Base-by-base conservation (phyloP, 202 grass and related monocot species). In the Brachypodium distachyon region DNA sequence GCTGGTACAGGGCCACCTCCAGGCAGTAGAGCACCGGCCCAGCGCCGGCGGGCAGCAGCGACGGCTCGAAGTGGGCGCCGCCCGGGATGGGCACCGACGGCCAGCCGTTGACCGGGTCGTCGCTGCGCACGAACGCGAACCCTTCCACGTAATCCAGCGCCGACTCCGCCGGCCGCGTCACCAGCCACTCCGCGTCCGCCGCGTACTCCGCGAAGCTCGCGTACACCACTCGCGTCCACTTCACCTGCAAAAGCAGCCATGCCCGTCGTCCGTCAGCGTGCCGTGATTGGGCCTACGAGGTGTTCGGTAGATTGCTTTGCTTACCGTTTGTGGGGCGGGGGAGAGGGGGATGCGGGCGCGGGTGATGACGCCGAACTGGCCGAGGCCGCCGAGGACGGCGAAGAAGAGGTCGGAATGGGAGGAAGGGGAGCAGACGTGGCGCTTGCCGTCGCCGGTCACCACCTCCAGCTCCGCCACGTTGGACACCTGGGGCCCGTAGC, bases 321-420 rank as follows among this genome's bases (percentile, higher is more conserved):
- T 38, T 74, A 93, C 94, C 94, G 74, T 86, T 53, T 46, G 62
- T 0, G 92, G 96, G 21, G 92, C 92, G 0, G 29, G 74, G 62
- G 53, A 82, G 33, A 96, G 89, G 21, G 87, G 92, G 84, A 99
- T 87, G 47, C 85, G 80, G 1, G 89, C 96, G 52, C 96, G 89
- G 16, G 96, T 99, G 83, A 99, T 96, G 72, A 99, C 67, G 39
- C 87, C 96, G 70, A 99, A 99, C 87, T 99, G 96, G n/a, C 96
- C 96, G 7, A 99, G 89, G 19, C 96, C 96, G 12, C 96, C 96
- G 14, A 99, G 91, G 53, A 87, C 87, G 3, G 92, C 89, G 47
- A 89, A 88, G 86, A 99, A 99, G 74, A 99, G 89, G 67, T 99
- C 96, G 7, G 87, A 27, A 56, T 38, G 54, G 13, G 73, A 16